Conservation (phyloP, 805 yeast genomes). For the Nakazawaea laoshanensis region DNA sequence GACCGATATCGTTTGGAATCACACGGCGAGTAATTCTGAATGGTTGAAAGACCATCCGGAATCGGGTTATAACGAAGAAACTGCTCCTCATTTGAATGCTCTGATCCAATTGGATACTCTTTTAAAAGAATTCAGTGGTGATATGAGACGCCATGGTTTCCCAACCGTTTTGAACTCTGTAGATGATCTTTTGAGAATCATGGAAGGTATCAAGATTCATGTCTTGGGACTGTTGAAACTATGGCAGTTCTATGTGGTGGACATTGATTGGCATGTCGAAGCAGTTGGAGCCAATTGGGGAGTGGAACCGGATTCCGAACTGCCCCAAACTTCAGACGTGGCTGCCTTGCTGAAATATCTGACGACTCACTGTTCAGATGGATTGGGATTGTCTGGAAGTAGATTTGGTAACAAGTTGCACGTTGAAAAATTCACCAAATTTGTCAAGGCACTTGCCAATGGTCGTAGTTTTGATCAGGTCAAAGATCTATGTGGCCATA, state of each 20-base stretch:
- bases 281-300: conserved; percentile 31
- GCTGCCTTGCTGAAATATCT: conserved; percentile 42
- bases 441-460: conserved; percentile 32
- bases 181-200: conserved; percentile 49
- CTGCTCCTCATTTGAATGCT: conserved; percentile 82
- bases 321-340: conserved; percentile 34
- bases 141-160: conserved; percentile 47
- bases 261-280: conserved; percentile 35
- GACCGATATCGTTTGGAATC: conserved; percentile 92
- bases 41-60: conserved; percentile 90
- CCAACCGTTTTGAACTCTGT: conserved; percentile 46
- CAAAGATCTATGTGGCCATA: conserved; percentile 31
- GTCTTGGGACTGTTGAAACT: conserved; percentile 60
- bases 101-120: conserved; percentile 78
- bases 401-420: conserved; percentile 46
- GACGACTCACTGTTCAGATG: conserved; percentile 28
- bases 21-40: conserved; percentile 81
- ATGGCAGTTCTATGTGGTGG: conserved; percentile 85
- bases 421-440: conserved; percentile 37
- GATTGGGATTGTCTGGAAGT: conserved; percentile 38
- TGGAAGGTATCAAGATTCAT: conserved; percentile 60
- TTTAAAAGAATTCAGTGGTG: conserved; percentile 56
- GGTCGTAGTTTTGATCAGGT: conserved; percentile 22
- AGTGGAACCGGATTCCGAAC: conserved; percentile 19
- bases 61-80: conserved; percentile 74